Conservation (phyloP, 2,329 filamentous ascomycete species). For the Aspergillus chevalieri region DNA sequence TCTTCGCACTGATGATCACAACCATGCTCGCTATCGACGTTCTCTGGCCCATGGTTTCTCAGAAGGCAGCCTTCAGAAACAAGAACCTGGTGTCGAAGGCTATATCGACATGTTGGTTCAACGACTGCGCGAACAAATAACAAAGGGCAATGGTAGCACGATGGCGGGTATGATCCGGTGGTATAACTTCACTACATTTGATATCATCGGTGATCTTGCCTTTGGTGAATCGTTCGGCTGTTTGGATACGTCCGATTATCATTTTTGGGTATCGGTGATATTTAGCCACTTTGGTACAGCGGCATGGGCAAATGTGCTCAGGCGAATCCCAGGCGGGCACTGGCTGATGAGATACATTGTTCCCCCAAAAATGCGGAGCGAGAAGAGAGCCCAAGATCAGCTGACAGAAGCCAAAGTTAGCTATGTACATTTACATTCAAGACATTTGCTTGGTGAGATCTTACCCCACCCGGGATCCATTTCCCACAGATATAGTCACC, state of each 20-base stretch:
- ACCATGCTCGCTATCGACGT: conserved; percentile 14
- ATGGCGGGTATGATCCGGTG: conserved; percentile 5
- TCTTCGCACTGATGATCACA: conserved; percentile 7
- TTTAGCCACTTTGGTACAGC: neutral
- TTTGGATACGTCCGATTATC: conserved; percentile 2
- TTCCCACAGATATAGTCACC: conserved; percentile 4
- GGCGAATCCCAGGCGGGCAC: neutral
- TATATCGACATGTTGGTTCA: conserved; percentile 15
- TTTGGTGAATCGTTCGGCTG: conserved; percentile 7
- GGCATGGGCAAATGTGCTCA: neutral
- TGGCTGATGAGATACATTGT: neutral
- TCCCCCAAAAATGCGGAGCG: neutral
- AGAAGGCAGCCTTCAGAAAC: conserved; percentile 12
- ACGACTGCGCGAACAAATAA: neutral
- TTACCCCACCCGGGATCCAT: conserved; percentile 3
- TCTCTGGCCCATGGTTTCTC: conserved; percentile 17
- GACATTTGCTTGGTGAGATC: neutral
- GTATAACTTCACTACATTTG: conserved; percentile 10
- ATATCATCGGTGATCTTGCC: conserved; percentile 5
- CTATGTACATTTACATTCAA: too few relatives aligned
- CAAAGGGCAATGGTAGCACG: neutral
- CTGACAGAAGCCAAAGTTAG: neutral
- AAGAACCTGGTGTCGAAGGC: conserved; percentile 17
- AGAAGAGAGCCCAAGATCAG: neutral
- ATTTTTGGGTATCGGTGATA: conserved; percentile 4